Evolutionary conservation across 352 stramenopile species (phyloP).

Genomic region (Globisporangium megalacanthum): DNA sequence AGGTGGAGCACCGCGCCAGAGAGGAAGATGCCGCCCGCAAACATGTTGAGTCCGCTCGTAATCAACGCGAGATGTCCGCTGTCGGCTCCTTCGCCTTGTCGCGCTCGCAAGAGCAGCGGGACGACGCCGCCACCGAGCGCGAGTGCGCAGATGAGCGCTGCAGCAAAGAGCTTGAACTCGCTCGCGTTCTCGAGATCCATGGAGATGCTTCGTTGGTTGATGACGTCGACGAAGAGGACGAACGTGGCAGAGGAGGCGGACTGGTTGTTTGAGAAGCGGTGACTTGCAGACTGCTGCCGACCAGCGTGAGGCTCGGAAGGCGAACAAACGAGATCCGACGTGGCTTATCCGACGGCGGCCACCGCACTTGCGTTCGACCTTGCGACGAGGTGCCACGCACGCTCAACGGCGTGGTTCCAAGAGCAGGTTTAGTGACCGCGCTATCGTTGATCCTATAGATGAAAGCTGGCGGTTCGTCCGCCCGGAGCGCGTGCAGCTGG

Average conservation of each 20-base stretch:
- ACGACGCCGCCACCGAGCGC: constrained; percentile 47
- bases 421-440: too few species aligned
- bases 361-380: neutral
- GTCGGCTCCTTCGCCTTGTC: constrained; percentile 18
- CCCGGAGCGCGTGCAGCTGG: too few species aligned
- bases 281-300: constrained; percentile 8
- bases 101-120: constrained; percentile 36
- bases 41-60: constrained; percentile 72
- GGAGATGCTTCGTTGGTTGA: too few species aligned
- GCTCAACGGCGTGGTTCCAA: too few species aligned
- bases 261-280: neutral
- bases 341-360: constrained; percentile 2
- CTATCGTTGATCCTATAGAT: too few species aligned
- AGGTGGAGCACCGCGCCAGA: constrained; percentile 74
- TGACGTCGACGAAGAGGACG: too few species aligned
- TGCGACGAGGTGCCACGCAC: neutral
- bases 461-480: too few species aligned
- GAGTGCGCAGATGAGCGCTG: constrained; percentile 50
- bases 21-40: constrained; percentile 76
- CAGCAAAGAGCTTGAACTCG: constrained; percentile 63
- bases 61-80: neutral
- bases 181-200: constrained; percentile 34
- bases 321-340: neutral
- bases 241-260: too few species aligned
- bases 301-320: neutral